Evolutionary conservation across 345 rosid genomes (phyloP).

Genomic region (Gossypium stocksii): DNA sequence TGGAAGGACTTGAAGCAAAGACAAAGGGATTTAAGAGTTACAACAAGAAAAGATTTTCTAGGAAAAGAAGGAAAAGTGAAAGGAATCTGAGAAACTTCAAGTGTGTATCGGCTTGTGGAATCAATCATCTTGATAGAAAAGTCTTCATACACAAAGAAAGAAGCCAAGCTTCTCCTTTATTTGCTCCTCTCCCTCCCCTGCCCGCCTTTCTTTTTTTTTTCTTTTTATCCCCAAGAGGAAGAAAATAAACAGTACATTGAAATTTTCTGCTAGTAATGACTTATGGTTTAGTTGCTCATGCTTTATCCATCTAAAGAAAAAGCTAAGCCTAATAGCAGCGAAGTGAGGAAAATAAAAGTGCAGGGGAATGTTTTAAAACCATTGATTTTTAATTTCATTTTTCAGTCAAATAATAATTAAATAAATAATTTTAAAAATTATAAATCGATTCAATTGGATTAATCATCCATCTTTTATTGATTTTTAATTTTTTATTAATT

Average conservation of each 20-base stretch:
- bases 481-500: too few relatives aligned
- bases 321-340: constrained; percentile 13
- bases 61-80: constrained; percentile 39
- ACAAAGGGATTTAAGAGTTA: constrained; percentile 29
- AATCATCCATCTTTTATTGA: too few relatives aligned
- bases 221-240: constrained; percentile 20
- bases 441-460: too few relatives aligned
- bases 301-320: constrained; percentile 20
- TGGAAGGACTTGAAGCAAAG: constrained; percentile 38
- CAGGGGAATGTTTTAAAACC: too few relatives aligned
- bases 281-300: constrained; percentile 4
- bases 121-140: constrained; percentile 36
- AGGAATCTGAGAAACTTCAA: constrained; percentile 46
- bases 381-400: too few relatives aligned
- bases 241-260: constrained; percentile 20
- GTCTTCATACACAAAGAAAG: constrained; percentile 56
- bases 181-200: not conserved
- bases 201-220: not conserved
- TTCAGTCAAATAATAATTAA: too few relatives aligned
- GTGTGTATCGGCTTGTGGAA: constrained; percentile 36
- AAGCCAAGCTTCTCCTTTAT: constrained; percentile 43
- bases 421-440: too few relatives aligned
- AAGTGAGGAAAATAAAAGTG: not conserved
- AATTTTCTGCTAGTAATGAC: constrained; percentile 11
- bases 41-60: constrained; percentile 26